These are phyloP conservation scores for Phycomyces nitens DNA, from an alignment of 192 early-diverging fungal species.

Conservation along the genomic window DNA sequence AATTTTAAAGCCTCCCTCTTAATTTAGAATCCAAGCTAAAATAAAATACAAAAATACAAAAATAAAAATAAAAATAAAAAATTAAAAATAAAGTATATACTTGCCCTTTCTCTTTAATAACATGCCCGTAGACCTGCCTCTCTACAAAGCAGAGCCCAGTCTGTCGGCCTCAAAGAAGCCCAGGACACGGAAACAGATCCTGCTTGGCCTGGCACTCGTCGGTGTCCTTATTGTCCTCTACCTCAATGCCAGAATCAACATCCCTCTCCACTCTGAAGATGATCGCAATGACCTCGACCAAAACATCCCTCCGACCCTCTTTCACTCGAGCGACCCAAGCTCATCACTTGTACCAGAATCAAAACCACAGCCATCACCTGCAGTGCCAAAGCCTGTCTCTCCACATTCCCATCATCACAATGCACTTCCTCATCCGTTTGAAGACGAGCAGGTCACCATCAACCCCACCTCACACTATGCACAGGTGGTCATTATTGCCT, in stretches of 20 bases:
- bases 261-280: too few relatives aligned
- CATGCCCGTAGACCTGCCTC: slow-evolving; percentile 8
- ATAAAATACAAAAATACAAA: too few relatives aligned
- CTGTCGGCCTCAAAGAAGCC: background rate
- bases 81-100: too few relatives aligned
- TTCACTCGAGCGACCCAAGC: too few relatives aligned
- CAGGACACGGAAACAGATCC: background rate
- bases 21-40: too few relatives aligned
- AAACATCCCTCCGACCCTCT: too few relatives aligned
- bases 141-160: background rate
- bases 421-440: background rate
- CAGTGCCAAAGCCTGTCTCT: background rate
- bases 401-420: slow-evolving; percentile 4
- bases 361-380: background rate
- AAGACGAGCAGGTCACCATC: background rate
- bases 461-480: slow-evolving; percentile 41
- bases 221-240: background rate
- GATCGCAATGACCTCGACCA: background rate
- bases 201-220: background rate
- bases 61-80: too few relatives aligned
- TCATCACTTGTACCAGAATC: background rate
- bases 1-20: background rate
- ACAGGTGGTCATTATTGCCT: slow-evolving; percentile 47
- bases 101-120: background rate
- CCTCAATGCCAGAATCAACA: background rate